phyloP scores from a whole-genome alignment of 179 eudicot genomes.

The Kewa caespitosa region DNA sequence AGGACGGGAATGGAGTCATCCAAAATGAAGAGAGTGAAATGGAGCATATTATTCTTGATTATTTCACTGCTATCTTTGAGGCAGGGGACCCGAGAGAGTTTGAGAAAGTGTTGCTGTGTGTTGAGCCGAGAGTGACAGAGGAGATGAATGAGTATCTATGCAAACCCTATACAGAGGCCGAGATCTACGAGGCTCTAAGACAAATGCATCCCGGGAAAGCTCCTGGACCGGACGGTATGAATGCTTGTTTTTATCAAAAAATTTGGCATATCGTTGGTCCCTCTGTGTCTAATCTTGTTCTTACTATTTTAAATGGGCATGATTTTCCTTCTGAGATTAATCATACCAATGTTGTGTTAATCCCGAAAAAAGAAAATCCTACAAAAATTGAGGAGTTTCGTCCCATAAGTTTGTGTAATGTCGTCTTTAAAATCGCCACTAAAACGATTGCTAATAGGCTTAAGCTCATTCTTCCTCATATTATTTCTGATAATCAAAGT shows the following conservation, averaged over 20 bases:
- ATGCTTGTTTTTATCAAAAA: neutral
- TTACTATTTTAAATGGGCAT: neutral
- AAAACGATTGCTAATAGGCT: neutral
- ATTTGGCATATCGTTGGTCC: neutral
- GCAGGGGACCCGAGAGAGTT: neutral
- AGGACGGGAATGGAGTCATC: neutral
- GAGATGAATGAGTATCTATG: neutral
- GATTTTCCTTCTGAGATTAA: neutral
- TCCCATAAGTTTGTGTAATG: neutral
- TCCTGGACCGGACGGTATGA: neutral
- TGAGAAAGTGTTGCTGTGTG: neutral
- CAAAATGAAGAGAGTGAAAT: neutral
- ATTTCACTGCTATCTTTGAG: neutral
- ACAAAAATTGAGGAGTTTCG: neutral
- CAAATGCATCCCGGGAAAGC: neutral
- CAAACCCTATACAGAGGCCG: neutral
- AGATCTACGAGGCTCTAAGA: neutral
- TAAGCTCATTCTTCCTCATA: neutral
- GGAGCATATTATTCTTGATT: neutral
- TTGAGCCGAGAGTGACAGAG: neutral
- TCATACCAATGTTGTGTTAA: neutral
- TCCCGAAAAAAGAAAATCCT: neutral
- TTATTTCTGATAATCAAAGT: neutral
- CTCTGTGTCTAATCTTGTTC: neutral
- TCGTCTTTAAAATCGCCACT: neutral